Evolutionary conservation across 306 rosid species (phyloP).

Genomic region (Rubus parviflorus): DNA sequence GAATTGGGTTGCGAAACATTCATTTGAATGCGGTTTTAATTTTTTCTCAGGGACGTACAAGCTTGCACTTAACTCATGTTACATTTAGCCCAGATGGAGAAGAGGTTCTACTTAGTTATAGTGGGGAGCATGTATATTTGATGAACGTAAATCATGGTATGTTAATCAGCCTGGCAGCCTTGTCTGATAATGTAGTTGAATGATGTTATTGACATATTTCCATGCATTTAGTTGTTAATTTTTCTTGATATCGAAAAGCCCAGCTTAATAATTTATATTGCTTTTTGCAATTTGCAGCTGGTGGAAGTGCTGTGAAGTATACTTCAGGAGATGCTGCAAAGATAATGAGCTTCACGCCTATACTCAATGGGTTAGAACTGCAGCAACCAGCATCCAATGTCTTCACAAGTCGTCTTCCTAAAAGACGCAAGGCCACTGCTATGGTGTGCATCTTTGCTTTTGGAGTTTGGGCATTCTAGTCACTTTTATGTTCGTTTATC

Average conservation of each 20-base stretch:
- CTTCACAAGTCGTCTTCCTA: slow-evolving; percentile 43
- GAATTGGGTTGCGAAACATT: neutral
- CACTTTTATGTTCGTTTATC: neutral
- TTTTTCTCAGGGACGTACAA: slow-evolving; percentile 64
- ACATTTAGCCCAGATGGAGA: slow-evolving; percentile 91
- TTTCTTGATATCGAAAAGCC: neutral
- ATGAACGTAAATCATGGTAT: slow-evolving; percentile 85
- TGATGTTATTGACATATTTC: slow-evolving; percentile 6
- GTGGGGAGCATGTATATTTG: slow-evolving; percentile 95
- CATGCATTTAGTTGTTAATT: neutral
- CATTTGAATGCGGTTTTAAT: neutral
- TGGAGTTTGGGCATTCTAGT: slow-evolving; percentile 14
- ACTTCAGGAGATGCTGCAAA: slow-evolving; percentile 68
- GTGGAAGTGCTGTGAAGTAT: slow-evolving; percentile 70
- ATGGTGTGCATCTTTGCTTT: slow-evolving; percentile 41
- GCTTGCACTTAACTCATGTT: slow-evolving; percentile 90
- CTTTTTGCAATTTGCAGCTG: slow-evolving; percentile 45
- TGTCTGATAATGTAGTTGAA: slow-evolving; percentile 21
- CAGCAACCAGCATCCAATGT: slow-evolving; percentile 45
- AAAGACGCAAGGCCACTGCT: slow-evolving; percentile 39
- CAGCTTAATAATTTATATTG: slow-evolving; percentile 5
- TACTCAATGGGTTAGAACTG: slow-evolving; percentile 51
- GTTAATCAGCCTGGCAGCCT: slow-evolving; percentile 15
- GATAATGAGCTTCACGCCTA: slow-evolving; percentile 59
- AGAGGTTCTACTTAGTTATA: slow-evolving; percentile 96